phyloP scores from a whole-genome alignment of 805 yeast genomes.

The Tetrapisispora taiwanensis region DNA sequence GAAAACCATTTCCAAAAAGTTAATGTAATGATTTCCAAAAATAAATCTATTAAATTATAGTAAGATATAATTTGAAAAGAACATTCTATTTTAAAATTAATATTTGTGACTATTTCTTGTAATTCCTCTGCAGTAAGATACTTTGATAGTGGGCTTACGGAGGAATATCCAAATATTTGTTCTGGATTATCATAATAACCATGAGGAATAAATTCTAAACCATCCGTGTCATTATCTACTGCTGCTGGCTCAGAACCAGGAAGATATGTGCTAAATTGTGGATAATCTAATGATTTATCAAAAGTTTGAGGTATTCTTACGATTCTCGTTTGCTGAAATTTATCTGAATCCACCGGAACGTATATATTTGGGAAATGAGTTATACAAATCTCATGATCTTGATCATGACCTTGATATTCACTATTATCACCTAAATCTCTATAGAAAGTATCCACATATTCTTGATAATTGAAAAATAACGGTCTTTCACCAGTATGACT shows the following conservation, averaged over 20 bases:
- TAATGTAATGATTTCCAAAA: slow-evolving; percentile 32
- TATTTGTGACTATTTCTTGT: slow-evolving; percentile 29
- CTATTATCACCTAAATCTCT: slow-evolving; percentile 3
- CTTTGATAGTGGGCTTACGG: slow-evolving; percentile 40
- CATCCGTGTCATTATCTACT: slow-evolving; percentile 16
- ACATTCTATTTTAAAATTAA: slow-evolving; percentile 35
- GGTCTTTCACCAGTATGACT: slow-evolving; percentile 9
- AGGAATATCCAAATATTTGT: slow-evolving; percentile 38
- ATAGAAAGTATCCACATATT: slow-evolving; percentile 33
- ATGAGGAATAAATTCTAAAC: slow-evolving; percentile 25
- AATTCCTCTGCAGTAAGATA: slow-evolving; percentile 34
- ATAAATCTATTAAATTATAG: slow-evolving; percentile 33
- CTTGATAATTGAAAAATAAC: slow-evolving; percentile 60
- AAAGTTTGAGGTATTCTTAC: slow-evolving; percentile 54
- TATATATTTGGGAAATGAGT: slow-evolving; percentile 62
- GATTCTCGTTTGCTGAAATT: slow-evolving; percentile 38
- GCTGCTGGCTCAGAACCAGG: slow-evolving; percentile 66
- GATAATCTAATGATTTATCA: slow-evolving; percentile 31
- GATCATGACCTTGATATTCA: slow-evolving; percentile 17
- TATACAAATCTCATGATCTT: slow-evolving; percentile 34
- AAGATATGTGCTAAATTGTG: slow-evolving; percentile 42
- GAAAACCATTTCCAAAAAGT: slow-evolving; percentile 27
- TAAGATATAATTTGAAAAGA: slow-evolving; percentile 34
- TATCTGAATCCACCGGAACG: slow-evolving; percentile 25
- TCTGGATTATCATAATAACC: slow-evolving; percentile 31